Evolutionary conservation across 805 yeast species (phyloP).

Genomic region (Candida koratica): DNA sequence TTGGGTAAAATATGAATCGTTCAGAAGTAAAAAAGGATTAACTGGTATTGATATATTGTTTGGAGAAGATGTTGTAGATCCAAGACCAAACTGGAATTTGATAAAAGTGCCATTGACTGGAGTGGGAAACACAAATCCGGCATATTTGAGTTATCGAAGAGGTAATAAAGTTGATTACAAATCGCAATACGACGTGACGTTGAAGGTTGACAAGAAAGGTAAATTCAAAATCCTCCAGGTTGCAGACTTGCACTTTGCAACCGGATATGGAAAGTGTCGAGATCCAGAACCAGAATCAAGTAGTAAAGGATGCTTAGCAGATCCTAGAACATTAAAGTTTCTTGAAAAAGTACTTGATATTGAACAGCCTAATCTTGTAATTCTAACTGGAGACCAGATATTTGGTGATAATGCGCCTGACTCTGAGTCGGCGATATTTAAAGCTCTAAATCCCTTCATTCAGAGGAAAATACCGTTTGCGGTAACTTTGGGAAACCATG

Average conservation of each 20-base stretch:
- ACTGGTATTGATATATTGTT: conserved; percentile 66
- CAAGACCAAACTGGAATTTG: conserved; percentile 66
- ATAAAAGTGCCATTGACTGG: conserved; percentile 22
- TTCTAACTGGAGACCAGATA: conserved; percentile 87
- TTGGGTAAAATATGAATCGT: conserved; percentile 56
- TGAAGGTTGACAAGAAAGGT: conserved; percentile 40
- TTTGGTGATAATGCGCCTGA: conserved; percentile 80
- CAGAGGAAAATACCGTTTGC: conserved; percentile 75
- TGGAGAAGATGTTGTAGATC: conserved; percentile 72
- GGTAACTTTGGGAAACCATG: conserved; percentile 88
- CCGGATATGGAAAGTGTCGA: conserved; percentile 74
- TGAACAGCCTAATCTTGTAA: conserved; percentile 82
- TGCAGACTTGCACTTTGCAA: conserved; percentile 88
- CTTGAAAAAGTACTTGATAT: conserved; percentile 58
- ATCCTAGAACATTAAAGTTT: conserved; percentile 62
- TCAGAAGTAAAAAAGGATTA: conserved; percentile 34
- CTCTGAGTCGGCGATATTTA: conserved; percentile 74
- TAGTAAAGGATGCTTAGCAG: conserved; percentile 66
- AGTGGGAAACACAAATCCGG: conserved; percentile 18
- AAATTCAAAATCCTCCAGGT: conserved; percentile 79
- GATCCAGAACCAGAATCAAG: conserved; percentile 60
- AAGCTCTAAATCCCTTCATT: conserved; percentile 69
- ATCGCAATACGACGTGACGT: conserved; percentile 22
- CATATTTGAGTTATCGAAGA: conserved; percentile 32
- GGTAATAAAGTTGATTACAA: conserved; percentile 32